Evolutionary conservation across 441 rosid species (phyloP).

Genomic region (Daphne laureola): DNA sequence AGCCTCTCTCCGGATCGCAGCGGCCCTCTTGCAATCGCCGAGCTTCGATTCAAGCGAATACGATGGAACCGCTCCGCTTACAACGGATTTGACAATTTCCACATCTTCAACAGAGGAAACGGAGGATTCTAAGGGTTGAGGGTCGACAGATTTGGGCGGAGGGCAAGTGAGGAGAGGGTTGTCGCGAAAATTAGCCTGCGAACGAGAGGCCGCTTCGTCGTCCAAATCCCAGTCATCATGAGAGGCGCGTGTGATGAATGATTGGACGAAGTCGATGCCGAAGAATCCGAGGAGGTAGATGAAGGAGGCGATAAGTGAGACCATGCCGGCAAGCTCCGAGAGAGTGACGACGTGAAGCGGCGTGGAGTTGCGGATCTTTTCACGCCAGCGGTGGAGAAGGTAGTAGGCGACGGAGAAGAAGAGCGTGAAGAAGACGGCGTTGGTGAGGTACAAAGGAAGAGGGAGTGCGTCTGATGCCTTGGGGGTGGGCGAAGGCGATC

Average conservation of each 20-base stretch:
- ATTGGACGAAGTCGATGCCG: slow-evolving; percentile 79
- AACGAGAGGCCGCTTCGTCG: slow-evolving; percentile 15
- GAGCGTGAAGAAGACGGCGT: slow-evolving; percentile 75
- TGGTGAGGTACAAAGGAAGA: slow-evolving; percentile 63
- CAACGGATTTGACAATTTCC: slow-evolving; percentile 52
- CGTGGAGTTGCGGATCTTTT: slow-evolving; percentile 70
- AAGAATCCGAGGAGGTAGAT: slow-evolving; percentile 79
- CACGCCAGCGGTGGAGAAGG: slow-evolving; percentile 78
- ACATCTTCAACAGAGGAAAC: slow-evolving; percentile 56
- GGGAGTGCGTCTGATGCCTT: slow-evolving; percentile 83
- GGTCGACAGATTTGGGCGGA: slow-evolving; percentile 10
- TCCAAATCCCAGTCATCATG: slow-evolving; percentile 59
- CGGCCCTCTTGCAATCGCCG: slow-evolving; percentile 78
- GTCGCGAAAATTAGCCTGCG: slow-evolving; percentile 15
- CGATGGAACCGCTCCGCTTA: slow-evolving; percentile 46
- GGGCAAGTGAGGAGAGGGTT: slow-evolving; percentile 23
- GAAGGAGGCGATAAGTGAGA: slow-evolving; percentile 64
- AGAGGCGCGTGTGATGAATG: slow-evolving; percentile 59
- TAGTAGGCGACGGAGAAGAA: slow-evolving; percentile 78
- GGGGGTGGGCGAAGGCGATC: slow-evolving; percentile 20
- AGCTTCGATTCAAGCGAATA: slow-evolving; percentile 63
- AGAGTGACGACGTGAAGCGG: slow-evolving; percentile 75
- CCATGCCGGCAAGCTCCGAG: slow-evolving; percentile 60
- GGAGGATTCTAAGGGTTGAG: slow-evolving; percentile 17
- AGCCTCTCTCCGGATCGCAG: slow-evolving; percentile 62